phyloP scores from a whole-genome alignment of 441 rosid species.

The Melastoma candidum region DNA sequence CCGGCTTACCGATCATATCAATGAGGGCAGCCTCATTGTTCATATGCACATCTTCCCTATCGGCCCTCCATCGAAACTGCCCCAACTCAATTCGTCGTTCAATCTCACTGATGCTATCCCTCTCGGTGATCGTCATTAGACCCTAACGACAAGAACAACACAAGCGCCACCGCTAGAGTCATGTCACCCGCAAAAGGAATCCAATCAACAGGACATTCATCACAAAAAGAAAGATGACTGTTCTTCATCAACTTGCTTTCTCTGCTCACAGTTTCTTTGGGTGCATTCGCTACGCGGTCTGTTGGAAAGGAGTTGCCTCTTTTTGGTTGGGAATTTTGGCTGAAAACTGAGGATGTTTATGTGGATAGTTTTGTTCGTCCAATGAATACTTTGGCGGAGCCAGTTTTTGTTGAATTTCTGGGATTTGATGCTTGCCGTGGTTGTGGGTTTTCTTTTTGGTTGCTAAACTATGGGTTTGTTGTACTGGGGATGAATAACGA shows the following conservation, averaged over 20 bases:
- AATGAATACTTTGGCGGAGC: too few species aligned
- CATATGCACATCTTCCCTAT: constrained; percentile 95
- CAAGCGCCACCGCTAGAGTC: not conserved
- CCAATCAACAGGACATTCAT: not conserved
- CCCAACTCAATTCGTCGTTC: constrained; percentile 49
- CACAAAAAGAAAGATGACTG: not conserved
- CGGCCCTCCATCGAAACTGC: constrained; percentile 80
- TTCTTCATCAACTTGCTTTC: too few species aligned
- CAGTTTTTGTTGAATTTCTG: too few species aligned
- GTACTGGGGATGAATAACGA: too few species aligned
- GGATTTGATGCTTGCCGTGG: too few species aligned
- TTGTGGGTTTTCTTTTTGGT: too few species aligned
- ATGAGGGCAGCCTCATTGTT: constrained; percentile 91
- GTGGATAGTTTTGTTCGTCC: too few species aligned
- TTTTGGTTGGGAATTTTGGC: not conserved
- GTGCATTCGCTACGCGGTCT: not conserved
- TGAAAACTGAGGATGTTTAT: not conserved
- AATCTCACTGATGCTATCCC: constrained; percentile 64
- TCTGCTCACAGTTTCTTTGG: constrained; percentile 3
- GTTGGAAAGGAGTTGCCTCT: not conserved
- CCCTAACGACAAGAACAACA: constrained; percentile 30
- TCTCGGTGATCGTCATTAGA: constrained; percentile 48
- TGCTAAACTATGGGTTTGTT: too few species aligned
- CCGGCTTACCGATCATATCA: constrained; percentile 88
- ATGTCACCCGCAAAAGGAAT: not conserved